Conservation (phyloP, 495 filamentous ascomycete genomes). For the Clavariopsis aquatica region DNA sequence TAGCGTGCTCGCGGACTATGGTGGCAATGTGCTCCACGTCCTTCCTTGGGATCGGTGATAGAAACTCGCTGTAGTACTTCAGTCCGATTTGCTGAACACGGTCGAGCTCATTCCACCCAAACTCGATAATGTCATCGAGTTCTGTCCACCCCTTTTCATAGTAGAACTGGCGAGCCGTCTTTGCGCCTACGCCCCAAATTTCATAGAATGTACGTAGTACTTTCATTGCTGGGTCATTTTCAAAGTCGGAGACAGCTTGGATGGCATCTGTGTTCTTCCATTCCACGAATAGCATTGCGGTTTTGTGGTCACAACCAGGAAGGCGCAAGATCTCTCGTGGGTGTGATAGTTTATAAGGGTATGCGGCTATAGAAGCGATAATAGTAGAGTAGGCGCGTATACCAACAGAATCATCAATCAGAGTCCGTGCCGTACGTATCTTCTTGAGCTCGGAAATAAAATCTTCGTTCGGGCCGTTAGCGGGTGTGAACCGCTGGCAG, state of each 20-base stretch:
- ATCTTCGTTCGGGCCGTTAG: constrained; percentile 66
- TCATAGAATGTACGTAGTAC: constrained; percentile 69
- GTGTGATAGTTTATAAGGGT: constrained; percentile 63
- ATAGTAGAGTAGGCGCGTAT: constrained; percentile 84
- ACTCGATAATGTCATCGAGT: constrained; percentile 81
- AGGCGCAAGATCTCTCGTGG: constrained; percentile 65
- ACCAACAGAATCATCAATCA: constrained; percentile 75
- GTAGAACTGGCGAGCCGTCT: constrained; percentile 81
- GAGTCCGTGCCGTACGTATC: constrained; percentile 67
- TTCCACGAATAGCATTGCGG: constrained; percentile 75
- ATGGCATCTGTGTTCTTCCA: constrained; percentile 65
- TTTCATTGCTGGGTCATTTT: constrained; percentile 62
- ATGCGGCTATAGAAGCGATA: constrained; percentile 81
- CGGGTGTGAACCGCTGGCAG: constrained; percentile 76
- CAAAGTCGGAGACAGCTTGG: constrained; percentile 62
- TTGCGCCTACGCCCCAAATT: constrained; percentile 89
- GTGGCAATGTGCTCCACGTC: constrained; percentile 73
- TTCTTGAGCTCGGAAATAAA: constrained; percentile 78
- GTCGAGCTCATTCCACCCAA: constrained; percentile 72
- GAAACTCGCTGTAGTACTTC: constrained; percentile 93
- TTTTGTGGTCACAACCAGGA: constrained; percentile 81
- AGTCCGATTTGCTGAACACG: constrained; percentile 90
- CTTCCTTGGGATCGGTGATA: constrained; percentile 63
- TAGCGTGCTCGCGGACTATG: constrained; percentile 64
- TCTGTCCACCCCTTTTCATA: constrained; percentile 71